Percentiles rank a stretch among this genome's conserved stretches.
phyloP scores from a whole-genome alignment of 2,329 filamentous ascomycete species.

The Aspergillus pseudoglaucus region DNA sequence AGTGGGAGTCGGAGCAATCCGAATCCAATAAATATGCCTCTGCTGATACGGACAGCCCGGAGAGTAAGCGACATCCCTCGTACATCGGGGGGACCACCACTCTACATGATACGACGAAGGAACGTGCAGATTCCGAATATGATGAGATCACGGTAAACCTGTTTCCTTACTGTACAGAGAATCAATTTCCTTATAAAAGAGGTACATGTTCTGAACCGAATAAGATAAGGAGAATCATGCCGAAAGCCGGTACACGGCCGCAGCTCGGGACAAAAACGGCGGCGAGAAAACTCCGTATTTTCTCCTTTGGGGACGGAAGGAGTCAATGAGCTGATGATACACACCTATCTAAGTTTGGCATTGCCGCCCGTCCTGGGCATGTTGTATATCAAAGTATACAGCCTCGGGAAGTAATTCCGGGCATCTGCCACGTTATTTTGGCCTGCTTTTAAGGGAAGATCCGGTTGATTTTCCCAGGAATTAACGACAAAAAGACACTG shows the following conservation, averaged over 20 bases:
- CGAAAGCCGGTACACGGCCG: neutral
- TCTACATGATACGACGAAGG: too few relatives aligned
- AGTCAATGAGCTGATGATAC: neutral
- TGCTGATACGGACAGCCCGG: too few relatives aligned
- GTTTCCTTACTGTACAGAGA: too few relatives aligned
- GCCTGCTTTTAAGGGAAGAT: neutral
- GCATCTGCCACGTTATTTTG: neutral
- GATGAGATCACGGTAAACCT: too few relatives aligned
- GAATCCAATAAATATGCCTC: neutral
- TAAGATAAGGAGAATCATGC: too few relatives aligned
- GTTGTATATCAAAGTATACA: neutral
- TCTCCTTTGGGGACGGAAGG: neutral
- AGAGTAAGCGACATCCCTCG: too few relatives aligned
- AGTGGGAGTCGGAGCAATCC: neutral
- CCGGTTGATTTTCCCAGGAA: neutral
- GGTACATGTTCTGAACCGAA: too few relatives aligned
- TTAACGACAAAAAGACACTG: conserved; percentile 10
- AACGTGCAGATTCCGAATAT: too few relatives aligned
- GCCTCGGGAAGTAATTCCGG: neutral
- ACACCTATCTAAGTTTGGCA: too few relatives aligned
- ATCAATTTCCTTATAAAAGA: too few relatives aligned
- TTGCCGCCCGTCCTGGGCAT: too few relatives aligned
- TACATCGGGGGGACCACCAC: too few relatives aligned
- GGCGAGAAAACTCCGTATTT: neutral
- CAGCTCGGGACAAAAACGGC: neutral